These are phyloP conservation scores for Tylopilus plumbeoviolaceoides DNA, from an alignment of 768 basidiomycete species.

Conservation along the genomic window DNA sequence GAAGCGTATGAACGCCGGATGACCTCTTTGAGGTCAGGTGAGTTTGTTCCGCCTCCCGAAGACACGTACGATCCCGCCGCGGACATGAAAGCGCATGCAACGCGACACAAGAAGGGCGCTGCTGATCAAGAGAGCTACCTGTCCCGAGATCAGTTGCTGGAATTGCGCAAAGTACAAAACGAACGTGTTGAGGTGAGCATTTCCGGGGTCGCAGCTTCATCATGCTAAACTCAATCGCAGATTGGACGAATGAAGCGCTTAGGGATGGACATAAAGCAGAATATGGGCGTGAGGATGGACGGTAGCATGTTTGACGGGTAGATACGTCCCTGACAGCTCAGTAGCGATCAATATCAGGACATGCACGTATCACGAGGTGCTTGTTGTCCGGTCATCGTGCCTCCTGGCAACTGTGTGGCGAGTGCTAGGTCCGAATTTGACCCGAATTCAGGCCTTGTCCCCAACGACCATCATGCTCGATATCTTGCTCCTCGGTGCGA, in stretches of 20 bases:
- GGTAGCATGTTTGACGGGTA: constrained; percentile 53
- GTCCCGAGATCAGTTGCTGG: constrained; percentile 73
- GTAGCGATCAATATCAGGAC: background rate
- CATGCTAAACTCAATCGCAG: constrained; percentile 30
- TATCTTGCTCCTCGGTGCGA: constrained; percentile 70
- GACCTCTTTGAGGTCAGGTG: constrained; percentile 80
- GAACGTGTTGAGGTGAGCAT: constrained; percentile 72
- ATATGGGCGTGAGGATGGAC: constrained; percentile 86
- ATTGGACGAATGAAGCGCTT: constrained; percentile 79
- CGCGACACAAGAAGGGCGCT: constrained; percentile 63
- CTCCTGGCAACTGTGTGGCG: constrained; percentile 7
- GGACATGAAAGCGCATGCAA: constrained; percentile 75
- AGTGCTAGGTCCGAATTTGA: background rate
- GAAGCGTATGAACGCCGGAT: constrained; percentile 80
- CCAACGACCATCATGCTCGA: constrained; percentile 39
- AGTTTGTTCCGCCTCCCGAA: constrained; percentile 66
- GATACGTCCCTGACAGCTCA: background rate
- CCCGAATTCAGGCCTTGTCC: constrained; percentile 1
- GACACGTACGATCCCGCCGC: constrained; percentile 79
- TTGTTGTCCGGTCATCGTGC: background rate
- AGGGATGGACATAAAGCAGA: constrained; percentile 86
- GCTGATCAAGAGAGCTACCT: constrained; percentile 73
- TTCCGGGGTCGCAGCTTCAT: background rate
- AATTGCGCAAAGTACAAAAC: constrained; percentile 77
- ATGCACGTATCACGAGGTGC: constrained; percentile 14